Evolutionary conservation across 345 rosid genomes (phyloP), one percentile per base, ranked within the genome.

Genomic region (Triadica sebifera): DNA sequence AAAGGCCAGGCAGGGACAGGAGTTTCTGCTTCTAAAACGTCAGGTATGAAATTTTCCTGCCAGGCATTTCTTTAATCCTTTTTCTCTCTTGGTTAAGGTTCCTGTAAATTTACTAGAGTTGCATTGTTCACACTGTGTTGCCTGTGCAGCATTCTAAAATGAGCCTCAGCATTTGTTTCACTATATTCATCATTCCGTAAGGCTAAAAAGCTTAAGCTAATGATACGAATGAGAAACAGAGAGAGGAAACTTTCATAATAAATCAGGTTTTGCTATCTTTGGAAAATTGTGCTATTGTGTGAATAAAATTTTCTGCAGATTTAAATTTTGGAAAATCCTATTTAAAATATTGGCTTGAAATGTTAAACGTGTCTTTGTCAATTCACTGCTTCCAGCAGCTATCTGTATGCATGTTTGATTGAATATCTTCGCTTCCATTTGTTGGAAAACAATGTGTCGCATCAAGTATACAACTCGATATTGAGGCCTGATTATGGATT

Each of bases 11-110:
- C 59, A 70, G 82, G 77, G 60, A 37, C 73, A 12, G 83, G 82
- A 77, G 83, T 67, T 68, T 82, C 87, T 15, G 73, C 81, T 52
- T 84, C 89, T 47, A 77, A 72, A 70, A 78, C 63, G 16, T 84
- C 76, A 84, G 89, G 91, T 88, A 85, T 24, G 67, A 22, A 70
- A 62, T 45, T 43, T 4, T 20, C n/a, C n/a, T 45, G 22, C 50
- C 22, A 11, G 20, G 12, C 20, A 37, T 47, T 43, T 25, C 20
- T 25, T 49, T 43, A 4, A 8, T 60, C 15, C 7, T 62, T 71
- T 20, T 37, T 34, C 15, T 1, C 17, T 61, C 47, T 47, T 12
- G n/a, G 24, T 67, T 56, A 50, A 4, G 10, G n/a, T 19, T 2
- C 13, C 20, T 4, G 41, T 51, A 64, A 46, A 49, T 15, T 72